Conservation (phyloP, 169 alveolate genomes). For the Plasmodium gaboni region DNA sequence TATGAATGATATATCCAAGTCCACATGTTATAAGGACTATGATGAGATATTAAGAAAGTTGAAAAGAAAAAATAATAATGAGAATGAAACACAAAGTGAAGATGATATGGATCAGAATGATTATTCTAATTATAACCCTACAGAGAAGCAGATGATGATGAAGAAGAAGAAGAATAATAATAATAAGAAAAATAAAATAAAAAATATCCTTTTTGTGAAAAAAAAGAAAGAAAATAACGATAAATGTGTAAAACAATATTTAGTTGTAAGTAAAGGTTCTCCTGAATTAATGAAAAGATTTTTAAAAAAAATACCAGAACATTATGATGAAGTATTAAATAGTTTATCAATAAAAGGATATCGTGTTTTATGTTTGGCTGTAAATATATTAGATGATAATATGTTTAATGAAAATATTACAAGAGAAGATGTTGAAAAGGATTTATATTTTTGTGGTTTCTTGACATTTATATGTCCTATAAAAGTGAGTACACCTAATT, state of each 20-base stretch:
- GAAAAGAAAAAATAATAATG: constrained; percentile 77
- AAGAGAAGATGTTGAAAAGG: constrained; percentile 92
- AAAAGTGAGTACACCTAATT: constrained; percentile 90
- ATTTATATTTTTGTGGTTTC: constrained; percentile 95
- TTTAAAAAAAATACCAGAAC: constrained; percentile 91
- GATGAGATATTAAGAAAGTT: constrained; percentile 77
- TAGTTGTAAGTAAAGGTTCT: constrained; percentile 95
- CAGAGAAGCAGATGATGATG: too few species aligned
- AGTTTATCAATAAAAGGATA: constrained; percentile 93
- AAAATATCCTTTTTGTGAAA: neutral
- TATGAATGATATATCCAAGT: neutral
- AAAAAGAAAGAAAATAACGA: constrained; percentile 61
- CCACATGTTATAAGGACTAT: constrained; percentile 52
- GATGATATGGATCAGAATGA: too few species aligned
- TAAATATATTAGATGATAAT: constrained; percentile 56
- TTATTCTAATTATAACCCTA: too few species aligned
- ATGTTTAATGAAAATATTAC: constrained; percentile 56
- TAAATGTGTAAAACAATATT: constrained; percentile 29
- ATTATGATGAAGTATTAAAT: constrained; percentile 89
- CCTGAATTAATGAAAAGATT: constrained; percentile 94
- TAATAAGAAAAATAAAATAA: too few species aligned
- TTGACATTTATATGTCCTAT: constrained; percentile 96
- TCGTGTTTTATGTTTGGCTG: constrained; percentile 87
- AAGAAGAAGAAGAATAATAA: too few species aligned
- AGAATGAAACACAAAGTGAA: constrained; percentile 14